These are phyloP conservation scores for Lyophyllum atratum DNA, from an alignment of 768 basidiomycete genomes.

Conservation along the genomic window DNA sequence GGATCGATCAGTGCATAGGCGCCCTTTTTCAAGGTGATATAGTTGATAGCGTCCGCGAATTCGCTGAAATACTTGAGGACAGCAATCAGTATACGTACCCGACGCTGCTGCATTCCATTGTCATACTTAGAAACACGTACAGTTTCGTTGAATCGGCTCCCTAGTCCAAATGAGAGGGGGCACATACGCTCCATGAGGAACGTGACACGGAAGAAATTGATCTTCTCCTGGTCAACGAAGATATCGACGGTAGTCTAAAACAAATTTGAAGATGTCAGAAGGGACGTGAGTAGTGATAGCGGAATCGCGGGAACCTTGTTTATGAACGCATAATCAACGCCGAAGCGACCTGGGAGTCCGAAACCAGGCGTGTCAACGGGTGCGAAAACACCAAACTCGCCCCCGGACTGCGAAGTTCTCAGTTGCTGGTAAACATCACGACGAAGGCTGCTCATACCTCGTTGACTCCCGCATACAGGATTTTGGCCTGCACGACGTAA, in stretches of 20 bases:
- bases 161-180: constrained; percentile 39
- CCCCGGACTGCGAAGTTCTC: constrained; percentile 37
- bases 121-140: constrained; percentile 20
- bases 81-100: background rate
- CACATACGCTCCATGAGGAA: constrained; percentile 51
- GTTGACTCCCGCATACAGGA: constrained; percentile 47
- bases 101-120: too few relatives aligned
- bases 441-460: constrained; percentile 29
- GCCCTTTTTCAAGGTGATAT: constrained; percentile 42
- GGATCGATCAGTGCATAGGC: constrained; percentile 47
- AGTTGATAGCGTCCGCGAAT: constrained; percentile 43
- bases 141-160: constrained; percentile 46
- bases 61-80: constrained; percentile 39
- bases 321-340: constrained; percentile 46
- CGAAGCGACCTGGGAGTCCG: constrained; percentile 46
- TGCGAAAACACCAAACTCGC: constrained; percentile 46
- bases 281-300: background rate
- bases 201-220: constrained; percentile 51
- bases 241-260: constrained; percentile 43
- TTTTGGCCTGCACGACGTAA: constrained; percentile 24
- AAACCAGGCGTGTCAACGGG: constrained; percentile 32
- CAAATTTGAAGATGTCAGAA: background rate
- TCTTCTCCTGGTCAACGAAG: constrained; percentile 48
- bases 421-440: background rate
- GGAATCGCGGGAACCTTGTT: constrained; percentile 36